Evolutionary conservation across 257 asterid species (phyloP), one percentile per base, ranked within the genome.

Genomic region (Verbena officinalis): DNA sequence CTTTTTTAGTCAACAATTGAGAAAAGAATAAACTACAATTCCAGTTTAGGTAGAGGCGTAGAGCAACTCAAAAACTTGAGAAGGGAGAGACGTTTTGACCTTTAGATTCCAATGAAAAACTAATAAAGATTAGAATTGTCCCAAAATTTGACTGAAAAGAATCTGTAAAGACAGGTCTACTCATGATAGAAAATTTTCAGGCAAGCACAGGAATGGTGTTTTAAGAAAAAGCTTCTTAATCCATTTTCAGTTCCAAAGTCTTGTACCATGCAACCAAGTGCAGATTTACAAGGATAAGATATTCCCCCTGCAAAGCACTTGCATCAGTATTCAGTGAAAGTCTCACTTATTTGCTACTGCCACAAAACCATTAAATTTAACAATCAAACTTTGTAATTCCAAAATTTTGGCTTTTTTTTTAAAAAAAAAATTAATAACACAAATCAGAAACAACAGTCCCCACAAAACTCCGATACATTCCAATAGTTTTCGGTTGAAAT

Each of bases 271-370:
- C 66, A 71, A 54, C 64, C 59, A 19, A 58, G 44, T 53, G 31
- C 50, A 31, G 42, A 4, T 56, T 51, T 33, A 34, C 45, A 57
- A 53, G 17, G 45, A 69, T 3, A 57, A 20, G 54, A 57, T 5
- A 22, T 12, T 53, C 23, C 15, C 61, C 70, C 61, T 51, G 64
- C 65, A 64, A 31, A 50, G 40, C 22, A 70, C 57, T 57, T 44
- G 21, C 54, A 54, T 60, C 56, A 43, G 56, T 69, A 34, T 31
- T 36, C 23, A 15, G 20, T 10, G 21, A 36, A 9, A 55, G 19
- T 17, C 14, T 36, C 44, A 30, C 21, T 24, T 55, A 39, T 38
- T 57, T 58, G 20, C 31, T 56, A 53, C 33, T 1, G 20, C 23
- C 21, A 67, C 58, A 51, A 15, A 17, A 9, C n/a, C n/a, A 40